Evolutionary conservation across 2,329 filamentous ascomycete genomes (phyloP).

Genomic region (Talaromyces sp.): DNA sequence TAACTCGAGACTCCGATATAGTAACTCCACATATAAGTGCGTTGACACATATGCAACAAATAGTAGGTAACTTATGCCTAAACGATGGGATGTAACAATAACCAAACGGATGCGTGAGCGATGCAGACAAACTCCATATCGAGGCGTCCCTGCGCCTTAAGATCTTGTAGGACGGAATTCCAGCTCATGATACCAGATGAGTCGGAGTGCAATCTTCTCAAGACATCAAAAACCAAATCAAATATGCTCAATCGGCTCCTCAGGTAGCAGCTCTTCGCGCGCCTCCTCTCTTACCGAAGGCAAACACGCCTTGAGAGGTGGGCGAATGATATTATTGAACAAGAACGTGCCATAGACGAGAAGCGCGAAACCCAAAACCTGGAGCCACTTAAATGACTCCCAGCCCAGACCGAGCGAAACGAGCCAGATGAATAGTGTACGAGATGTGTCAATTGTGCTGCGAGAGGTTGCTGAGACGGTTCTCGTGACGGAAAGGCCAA

Average conservation of each 20-base stretch:
- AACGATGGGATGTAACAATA: background rate
- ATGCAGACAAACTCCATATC: background rate
- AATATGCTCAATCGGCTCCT: slow-evolving; percentile 77
- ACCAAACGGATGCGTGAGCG: background rate
- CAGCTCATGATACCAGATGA: background rate
- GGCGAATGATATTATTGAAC: slow-evolving; percentile 89
- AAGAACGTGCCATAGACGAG: slow-evolving; percentile 95
- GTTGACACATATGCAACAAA: background rate
- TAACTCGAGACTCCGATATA: background rate
- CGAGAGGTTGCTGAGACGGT: slow-evolving; percentile 86
- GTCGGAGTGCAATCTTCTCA: background rate
- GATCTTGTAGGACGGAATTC: background rate
- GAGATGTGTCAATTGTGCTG: slow-evolving; percentile 95
- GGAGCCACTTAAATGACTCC: slow-evolving; percentile 97
- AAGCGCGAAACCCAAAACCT: slow-evolving; percentile 81
- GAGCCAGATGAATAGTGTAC: slow-evolving; percentile 94
- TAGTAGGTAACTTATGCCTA: background rate
- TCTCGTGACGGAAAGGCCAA: slow-evolving; percentile 88
- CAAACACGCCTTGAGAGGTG: slow-evolving; percentile 69
- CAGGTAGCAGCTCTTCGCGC: slow-evolving; percentile 62
- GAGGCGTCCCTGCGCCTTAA: background rate
- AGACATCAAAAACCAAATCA: slow-evolving; percentile 21
- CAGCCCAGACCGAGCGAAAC: slow-evolving; percentile 89
- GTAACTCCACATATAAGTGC: background rate
- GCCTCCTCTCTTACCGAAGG: slow-evolving; percentile 32